Percentiles rank a stretch among this genome's conserved stretches.
These are phyloP conservation scores for Tricholoma terreum DNA, from an alignment of 768 basidiomycete species.

Conservation along the genomic window DNA sequence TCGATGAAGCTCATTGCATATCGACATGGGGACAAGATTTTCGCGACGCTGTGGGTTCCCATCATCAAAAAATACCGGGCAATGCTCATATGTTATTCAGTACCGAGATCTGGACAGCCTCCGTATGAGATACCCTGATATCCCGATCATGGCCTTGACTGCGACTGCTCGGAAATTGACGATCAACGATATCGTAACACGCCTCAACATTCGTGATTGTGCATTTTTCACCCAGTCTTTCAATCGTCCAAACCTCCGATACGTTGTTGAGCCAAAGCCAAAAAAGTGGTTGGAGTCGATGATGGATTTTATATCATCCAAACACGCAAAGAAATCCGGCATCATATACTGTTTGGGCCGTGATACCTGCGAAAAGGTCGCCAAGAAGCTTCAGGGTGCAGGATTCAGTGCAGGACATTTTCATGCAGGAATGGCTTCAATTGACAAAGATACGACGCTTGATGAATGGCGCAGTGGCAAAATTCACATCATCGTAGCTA, in stretches of 20 bases:
- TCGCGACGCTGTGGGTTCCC: constrained; percentile 63
- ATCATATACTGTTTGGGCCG: constrained; percentile 83
- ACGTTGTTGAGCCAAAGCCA: constrained; percentile 50
- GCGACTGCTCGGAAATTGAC: constrained; percentile 86
- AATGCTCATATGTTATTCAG: constrained; percentile 33
- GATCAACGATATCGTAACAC: constrained; percentile 72
- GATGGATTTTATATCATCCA: constrained; percentile 58
- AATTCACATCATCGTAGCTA: constrained; percentile 87
- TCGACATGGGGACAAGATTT: constrained; percentile 95
- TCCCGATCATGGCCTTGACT: constrained; percentile 95
- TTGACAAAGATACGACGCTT: constrained; percentile 62
- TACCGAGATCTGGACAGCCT: constrained; percentile 67
- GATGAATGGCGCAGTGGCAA: constrained; percentile 70
- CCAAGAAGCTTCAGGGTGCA: constrained; percentile 58
- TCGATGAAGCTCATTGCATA: constrained; percentile 97
- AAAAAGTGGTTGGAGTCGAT: constrained; percentile 57
- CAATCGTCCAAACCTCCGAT: constrained; percentile 90
- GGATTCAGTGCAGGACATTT: constrained; percentile 72
- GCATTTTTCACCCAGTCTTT: constrained; percentile 77
- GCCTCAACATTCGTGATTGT: constrained; percentile 59
- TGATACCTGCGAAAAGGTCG: constrained; percentile 76
- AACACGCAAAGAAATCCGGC: constrained; percentile 61
- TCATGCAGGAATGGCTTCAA: constrained; percentile 72
- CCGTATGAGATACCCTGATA: constrained; percentile 67
- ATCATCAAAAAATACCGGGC: not conserved